Base-by-base conservation (phyloP, 345 rosid genomes). In the Aethionema arabicum region DNA sequence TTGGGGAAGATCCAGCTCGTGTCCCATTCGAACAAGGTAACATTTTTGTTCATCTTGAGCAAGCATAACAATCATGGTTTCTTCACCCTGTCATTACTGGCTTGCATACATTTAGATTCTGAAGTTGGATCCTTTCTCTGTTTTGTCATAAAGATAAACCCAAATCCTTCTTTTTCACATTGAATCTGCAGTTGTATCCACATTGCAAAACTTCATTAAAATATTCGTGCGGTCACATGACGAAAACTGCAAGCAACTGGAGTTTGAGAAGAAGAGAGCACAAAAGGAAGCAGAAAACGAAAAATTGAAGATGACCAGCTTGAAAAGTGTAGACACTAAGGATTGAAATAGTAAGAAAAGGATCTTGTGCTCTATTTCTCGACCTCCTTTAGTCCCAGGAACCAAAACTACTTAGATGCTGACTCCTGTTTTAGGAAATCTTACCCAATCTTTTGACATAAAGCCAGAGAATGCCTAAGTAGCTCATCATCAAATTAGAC, bases 1-100 rank as follows among this genome's bases (percentile, higher is more conserved):
- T 88, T 56, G 96, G 96, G 58, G 93, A 88, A 74, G 96, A 88
- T 77, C 96, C 96, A 36, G 84, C 87, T 21, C 96, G 93, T 35
- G 88, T 85, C 40, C 87, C 93, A 35, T 88, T 88, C 47, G 93
- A 88, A 73, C 93, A 88, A 86, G 96, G 93, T 88, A 66, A 50
- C 46, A 63, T 52, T 52, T 57, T 2, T 8, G 27, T 43, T 5
- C 5, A 47, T 47, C 12, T 47, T 3, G 2, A n/a, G 55, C 48
- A 47, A 66, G 56, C 59, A 40, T 39, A 59, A 29, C 46, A 32
- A 53, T 41, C 14, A 45, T 10, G 21, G 56, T 62, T 67, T 49
- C 10, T 62, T 56, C 21, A 32, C 13, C n/a, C n/a, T 9, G 39
- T 9, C 31, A 56, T 13, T 7, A 39, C 59, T n/a, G 33, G 33